phyloP scores from a whole-genome alignment of 768 basidiomycete species.

The Termitomyces sp. region DNA sequence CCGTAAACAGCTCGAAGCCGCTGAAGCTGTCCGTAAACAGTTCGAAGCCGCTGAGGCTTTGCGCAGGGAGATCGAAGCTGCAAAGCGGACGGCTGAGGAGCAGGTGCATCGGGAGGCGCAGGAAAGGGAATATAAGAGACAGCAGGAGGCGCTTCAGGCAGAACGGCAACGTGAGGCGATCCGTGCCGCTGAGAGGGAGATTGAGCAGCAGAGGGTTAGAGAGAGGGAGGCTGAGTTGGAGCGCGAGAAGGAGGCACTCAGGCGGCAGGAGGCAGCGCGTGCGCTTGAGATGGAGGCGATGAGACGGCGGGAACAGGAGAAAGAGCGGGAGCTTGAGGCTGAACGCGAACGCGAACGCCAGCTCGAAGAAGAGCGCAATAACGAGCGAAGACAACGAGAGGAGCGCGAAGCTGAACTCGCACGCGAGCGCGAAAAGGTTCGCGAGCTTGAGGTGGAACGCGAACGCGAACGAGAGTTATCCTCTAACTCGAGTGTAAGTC shows the following conservation, averaged over 20 bases:
- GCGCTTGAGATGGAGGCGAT: conserved; percentile 1
- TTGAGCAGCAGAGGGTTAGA: conserved; percentile 8
- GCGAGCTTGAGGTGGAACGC: conserved; percentile 8
- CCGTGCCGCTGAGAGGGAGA: conserved; percentile 10
- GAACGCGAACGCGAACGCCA: conserved; percentile 16
- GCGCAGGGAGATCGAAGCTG: background rate
- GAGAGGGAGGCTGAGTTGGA: conserved; percentile 9
- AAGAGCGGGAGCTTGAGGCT: conserved; percentile 10
- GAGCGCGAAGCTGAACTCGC: conserved; percentile 8
- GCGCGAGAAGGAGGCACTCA: conserved; percentile 17
- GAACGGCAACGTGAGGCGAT: conserved; percentile 9
- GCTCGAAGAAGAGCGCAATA: conserved; percentile 2
- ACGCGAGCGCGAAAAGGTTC: conserved; percentile 9
- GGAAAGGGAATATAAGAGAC: conserved; percentile 8
- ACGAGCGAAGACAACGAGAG: conserved; percentile 9
- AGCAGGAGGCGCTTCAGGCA: conserved; percentile 3
- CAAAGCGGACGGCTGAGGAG: conserved; percentile 4
- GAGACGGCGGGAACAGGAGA: conserved; percentile 4
- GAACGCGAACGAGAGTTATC: conserved; percentile 9
- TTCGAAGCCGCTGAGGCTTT: background rate
- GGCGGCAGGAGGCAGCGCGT: conserved; percentile 8
- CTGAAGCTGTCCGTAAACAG: background rate
- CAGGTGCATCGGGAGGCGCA: background rate
- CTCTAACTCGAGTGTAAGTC: conserved; percentile 6
- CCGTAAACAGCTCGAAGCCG: conserved; percentile 5